phyloP scores from a whole-genome alignment of 768 basidiomycete genomes.

The Tephrocybe rancida region DNA sequence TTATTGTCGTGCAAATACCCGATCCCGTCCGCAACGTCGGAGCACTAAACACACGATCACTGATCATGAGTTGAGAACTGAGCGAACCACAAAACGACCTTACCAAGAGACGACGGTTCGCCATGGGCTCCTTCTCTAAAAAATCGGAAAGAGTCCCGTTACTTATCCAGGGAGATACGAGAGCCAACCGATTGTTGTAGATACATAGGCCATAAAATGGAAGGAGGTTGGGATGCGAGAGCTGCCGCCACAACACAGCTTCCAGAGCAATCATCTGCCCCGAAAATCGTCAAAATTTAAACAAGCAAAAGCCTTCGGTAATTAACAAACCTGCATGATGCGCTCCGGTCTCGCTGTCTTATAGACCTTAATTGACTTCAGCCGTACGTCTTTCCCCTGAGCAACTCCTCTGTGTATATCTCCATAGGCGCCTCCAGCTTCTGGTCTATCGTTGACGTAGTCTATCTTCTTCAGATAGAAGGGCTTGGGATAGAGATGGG shows the following conservation, averaged over 20 bases:
- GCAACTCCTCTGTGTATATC: constrained; percentile 13
- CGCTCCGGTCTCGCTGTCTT: neutral
- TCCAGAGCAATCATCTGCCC: constrained; percentile 23
- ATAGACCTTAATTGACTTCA: constrained; percentile 15
- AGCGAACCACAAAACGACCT: neutral
- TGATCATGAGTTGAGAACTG: constrained; percentile 8
- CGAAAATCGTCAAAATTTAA: neutral
- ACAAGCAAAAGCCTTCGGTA: neutral
- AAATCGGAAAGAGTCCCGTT: constrained; percentile 19
- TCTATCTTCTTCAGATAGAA: constrained; percentile 3
- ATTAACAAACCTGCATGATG: constrained; percentile 8
- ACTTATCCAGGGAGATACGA: constrained; percentile 22
- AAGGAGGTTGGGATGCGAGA: constrained; percentile 36
- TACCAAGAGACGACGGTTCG: constrained; percentile 16
- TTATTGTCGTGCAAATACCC: constrained; percentile 32
- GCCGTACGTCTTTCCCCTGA: constrained; percentile 8
- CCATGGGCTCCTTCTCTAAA: constrained; percentile 8
- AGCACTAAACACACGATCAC: constrained; percentile 24
- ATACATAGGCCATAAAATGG: constrained; percentile 34
- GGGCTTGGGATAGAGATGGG: constrained; percentile 9
- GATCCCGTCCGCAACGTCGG: constrained; percentile 31
- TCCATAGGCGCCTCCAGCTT: constrained; percentile 3
- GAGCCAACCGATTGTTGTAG: constrained; percentile 12
- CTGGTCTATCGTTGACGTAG: constrained; percentile 1
- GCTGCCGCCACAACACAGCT: constrained; percentile 33